Conservation (phyloP, 2,329 filamentous ascomycete genomes). For the Monilinia fructicola region DNA sequence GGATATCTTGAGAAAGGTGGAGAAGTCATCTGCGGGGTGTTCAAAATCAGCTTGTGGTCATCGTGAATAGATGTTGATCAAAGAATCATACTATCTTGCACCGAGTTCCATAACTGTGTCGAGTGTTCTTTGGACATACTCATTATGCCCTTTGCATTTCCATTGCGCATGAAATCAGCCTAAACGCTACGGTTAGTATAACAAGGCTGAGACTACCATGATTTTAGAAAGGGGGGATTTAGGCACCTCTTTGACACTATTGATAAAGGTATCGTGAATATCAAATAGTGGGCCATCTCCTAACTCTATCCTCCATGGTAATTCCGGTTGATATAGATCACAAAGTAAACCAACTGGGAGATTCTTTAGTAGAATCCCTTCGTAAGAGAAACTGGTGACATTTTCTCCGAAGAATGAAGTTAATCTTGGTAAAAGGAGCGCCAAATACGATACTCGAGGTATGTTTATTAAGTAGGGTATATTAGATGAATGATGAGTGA, state of each 20-base stretch:
- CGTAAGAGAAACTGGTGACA: slow-evolving; percentile 58
- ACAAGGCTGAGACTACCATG: slow-evolving; percentile 6
- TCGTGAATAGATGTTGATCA: neutral
- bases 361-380: slow-evolving; percentile 68
- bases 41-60: slow-evolving; percentile 14
- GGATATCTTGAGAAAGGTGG: slow-evolving; percentile 71
- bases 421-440: slow-evolving; percentile 61
- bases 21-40: slow-evolving; percentile 61
- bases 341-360: slow-evolving; percentile 68
- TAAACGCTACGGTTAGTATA: slow-evolving; percentile 19
- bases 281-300: slow-evolving; percentile 54
- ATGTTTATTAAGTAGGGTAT: slow-evolving; percentile 51
- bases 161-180: slow-evolving; percentile 65
- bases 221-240: neutral
- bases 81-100: slow-evolving; percentile 55
- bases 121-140: slow-evolving; percentile 67
- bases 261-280: slow-evolving; percentile 63
- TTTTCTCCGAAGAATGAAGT: slow-evolving; percentile 59
- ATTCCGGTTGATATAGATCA: slow-evolving; percentile 56
- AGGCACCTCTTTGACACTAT: slow-evolving; percentile 63
- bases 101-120: slow-evolving; percentile 63
- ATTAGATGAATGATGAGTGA: slow-evolving; percentile 38
- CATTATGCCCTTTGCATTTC: slow-evolving; percentile 71
- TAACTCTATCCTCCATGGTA: slow-evolving; percentile 64
- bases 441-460: slow-evolving; percentile 67